These are phyloP conservation scores for Chaetomium sp. DNA, from an alignment of 2,329 filamentous ascomycete species.

Conservation along the genomic window DNA sequence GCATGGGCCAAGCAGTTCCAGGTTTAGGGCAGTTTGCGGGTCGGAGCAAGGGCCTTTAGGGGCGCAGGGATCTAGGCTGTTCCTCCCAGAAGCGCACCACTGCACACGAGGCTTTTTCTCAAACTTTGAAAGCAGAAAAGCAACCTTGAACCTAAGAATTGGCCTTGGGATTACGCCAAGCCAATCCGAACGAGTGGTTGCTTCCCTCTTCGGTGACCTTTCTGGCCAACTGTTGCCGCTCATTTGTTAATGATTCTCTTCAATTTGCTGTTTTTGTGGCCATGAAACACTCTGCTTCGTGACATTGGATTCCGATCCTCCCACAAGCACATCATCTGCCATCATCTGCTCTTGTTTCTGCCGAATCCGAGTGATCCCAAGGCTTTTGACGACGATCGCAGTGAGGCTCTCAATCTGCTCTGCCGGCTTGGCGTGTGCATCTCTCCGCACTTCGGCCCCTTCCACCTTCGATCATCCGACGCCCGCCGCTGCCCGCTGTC, in stretches of 20 bases:
- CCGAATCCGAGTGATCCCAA: neutral
- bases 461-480: neutral
- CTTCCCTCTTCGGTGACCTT: slow-evolving; percentile 12
- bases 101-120: neutral
- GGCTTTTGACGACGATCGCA: neutral
- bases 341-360: neutral
- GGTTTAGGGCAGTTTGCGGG: slow-evolving; percentile 14
- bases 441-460: slow-evolving; percentile 19
- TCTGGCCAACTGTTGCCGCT: slow-evolving; percentile 3
- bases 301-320: neutral
- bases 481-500: neutral
- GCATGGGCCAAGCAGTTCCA: slow-evolving; percentile 19
- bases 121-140: slow-evolving; percentile 18
- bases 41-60: slow-evolving; percentile 7
- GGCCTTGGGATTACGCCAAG: slow-evolving; percentile 32
- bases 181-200: slow-evolving; percentile 29
- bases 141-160: no score
- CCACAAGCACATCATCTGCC: neutral
- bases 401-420: slow-evolving; percentile 11
- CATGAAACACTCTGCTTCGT: neutral
- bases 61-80: slow-evolving; percentile 19
- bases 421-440: neutral
- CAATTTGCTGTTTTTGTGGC: neutral
- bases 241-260: neutral
- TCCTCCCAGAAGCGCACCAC: slow-evolving; percentile 16